Base-by-base conservation (phyloP, 1,139 yeast species). In the Geotrichum histeridarum region DNA sequence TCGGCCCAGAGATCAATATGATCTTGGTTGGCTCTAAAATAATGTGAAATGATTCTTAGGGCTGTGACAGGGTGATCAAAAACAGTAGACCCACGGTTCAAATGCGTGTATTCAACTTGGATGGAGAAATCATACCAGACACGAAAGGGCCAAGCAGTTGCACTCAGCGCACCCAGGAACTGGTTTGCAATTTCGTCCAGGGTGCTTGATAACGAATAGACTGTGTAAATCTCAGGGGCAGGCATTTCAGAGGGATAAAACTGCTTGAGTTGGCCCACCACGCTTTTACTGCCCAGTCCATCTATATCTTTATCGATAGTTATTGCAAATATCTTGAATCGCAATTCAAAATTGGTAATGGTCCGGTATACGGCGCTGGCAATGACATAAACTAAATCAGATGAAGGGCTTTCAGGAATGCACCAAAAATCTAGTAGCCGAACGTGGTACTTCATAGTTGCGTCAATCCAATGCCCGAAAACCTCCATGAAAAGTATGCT, bases 381-480 rank as follows among this genome's bases (percentile, higher is more conserved):
- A 15, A 45, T 35, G 31, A 35, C 42, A 32, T 30, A 36, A 12
- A 45, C 11, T 3, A 35, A 41, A 7, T 35, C 22, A 14, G 30
- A n/a, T 11, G 39, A 17, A 1, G 15, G 32, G 31, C 31, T 35
- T 7, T 27, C 9, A 9, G 49, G 39, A 14, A 45, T 45, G 39
- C 49, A 33, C 49, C 49, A 45, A n/a, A 45, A 42, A 42, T 50
- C 53, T 2, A 50, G 47, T n/a, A 42, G 14, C 4, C 39, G 42
- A n/a, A 32, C 46, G 14, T 36, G 48, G 15, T 50, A 42, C 1
- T 42, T 27, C 53, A 50, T 50, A n/a, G 9, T 4, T 2, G 18
- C 12, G 32, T 50, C 53, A 3, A 50, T 33, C 42, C 41, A 50
- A 22, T 50, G 53, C 5, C n/a, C 51, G 35, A 48, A 41, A 8